phyloP scores from a whole-genome alignment of 495 filamentous ascomycete genomes.

The Jackrogersella minutella region DNA sequence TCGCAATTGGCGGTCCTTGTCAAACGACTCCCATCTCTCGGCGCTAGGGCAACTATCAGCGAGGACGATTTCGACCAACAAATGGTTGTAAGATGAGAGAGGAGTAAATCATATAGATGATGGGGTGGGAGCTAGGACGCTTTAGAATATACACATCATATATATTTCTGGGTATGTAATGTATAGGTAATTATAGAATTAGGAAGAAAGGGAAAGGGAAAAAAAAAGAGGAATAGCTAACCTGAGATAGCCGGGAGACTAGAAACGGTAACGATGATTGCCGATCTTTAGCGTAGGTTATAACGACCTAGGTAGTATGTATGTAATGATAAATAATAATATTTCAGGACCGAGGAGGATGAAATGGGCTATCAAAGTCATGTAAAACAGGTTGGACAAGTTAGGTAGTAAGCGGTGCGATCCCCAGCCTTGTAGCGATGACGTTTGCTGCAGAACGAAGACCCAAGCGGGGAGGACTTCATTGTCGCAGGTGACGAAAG shows the following conservation, averaged over 20 bases:
- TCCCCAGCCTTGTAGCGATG: conserved; percentile 41
- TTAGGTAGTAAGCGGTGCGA: conserved; percentile 10
- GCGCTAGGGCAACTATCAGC: background rate
- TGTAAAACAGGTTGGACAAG: background rate
- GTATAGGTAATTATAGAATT: background rate
- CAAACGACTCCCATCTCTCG: conserved; percentile 33
- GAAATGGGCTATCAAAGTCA: background rate
- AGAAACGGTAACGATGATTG: background rate
- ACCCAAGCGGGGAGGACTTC: conserved; percentile 28
- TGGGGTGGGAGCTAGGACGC: background rate
- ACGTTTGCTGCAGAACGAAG: conserved; percentile 37
- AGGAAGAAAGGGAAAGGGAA: background rate
- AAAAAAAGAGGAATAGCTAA: background rate
- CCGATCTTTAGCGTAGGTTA: background rate
- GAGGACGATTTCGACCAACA: conserved; percentile 1
- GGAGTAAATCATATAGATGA: no score
- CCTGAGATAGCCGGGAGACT: no score
- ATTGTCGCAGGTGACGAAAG: conserved; percentile 35
- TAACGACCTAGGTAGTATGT: no score
- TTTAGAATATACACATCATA: conserved; percentile 21
- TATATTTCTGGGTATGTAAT: background rate
- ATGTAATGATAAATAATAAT: no score
- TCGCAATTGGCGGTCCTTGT: conserved; percentile 27
- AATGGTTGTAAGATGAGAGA: no score
- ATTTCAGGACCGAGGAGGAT: no score